Base-by-base conservation (phyloP, 352 stramenopile genomes). In the Phytophthora kernoviae region DNA sequence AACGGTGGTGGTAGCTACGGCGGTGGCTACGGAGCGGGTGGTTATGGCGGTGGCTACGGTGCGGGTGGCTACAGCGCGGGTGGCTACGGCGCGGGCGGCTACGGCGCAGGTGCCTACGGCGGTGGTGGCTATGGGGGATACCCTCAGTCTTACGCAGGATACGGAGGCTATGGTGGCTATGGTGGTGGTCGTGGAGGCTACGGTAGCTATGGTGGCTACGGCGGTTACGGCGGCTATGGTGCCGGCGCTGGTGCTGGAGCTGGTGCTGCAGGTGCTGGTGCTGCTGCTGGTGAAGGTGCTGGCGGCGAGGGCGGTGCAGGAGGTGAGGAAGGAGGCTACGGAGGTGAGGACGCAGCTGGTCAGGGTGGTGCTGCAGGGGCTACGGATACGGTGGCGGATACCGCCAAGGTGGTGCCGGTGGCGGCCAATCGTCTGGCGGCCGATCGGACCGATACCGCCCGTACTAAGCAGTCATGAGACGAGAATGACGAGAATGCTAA, bases 401-500 rank as follows among this genome's bases (percentile, higher is more conserved):
- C 48, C 79, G 79, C 47, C 84, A 88, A 60, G 81, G 77, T 44
- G 66, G 77, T 46, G 46, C 66, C 2, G 66, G 74, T 52, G 66
- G 65, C 30, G 70, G 59, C 39, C 79, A 79, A 66, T 86, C 73
- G 33, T 83, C 78, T 27, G 76, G 78, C 39, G 79, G 79, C 26
- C 76, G 83, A 53, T 90, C 85, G 65, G 85, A 94, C 21, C 77
- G 85, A 77, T 94, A 94, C 73, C 85, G 85, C 59, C 85, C 85
- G 45, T 94, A 94, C 70, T 94, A 80, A 88, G 51, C 45, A 54
- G 40, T 5, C 12, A 51, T 26, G 55, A 30, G 24, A 30, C 24
- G 24, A 30, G 24, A 30, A 14, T 34, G 46, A 50, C 54, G 40
- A 73, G 44, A 70, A 59, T 41, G 40, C 22, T 37, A 60, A 67